phyloP scores from a whole-genome alignment of 2,329 filamentous ascomycete species.

The Gaeumannomyces sp. region DNA sequence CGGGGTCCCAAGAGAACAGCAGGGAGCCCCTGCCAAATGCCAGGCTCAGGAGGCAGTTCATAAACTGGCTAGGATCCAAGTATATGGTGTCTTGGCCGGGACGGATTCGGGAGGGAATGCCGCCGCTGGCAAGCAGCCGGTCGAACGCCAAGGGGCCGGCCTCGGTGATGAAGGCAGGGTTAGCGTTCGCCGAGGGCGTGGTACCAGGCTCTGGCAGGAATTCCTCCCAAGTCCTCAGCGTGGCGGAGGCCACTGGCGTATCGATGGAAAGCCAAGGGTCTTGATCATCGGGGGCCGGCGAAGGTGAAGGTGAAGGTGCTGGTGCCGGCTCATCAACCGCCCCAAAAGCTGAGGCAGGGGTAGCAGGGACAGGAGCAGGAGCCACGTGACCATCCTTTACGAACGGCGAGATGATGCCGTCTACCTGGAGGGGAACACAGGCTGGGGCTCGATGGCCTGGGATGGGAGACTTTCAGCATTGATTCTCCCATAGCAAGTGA shows the following conservation, averaged over 20 bases:
- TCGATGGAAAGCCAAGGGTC: slow-evolving; percentile 45
- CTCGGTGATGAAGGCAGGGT: slow-evolving; percentile 58
- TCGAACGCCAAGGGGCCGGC: slow-evolving; percentile 61
- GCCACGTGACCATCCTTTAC: slow-evolving; percentile 17
- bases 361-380: not conserved
- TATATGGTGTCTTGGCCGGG: slow-evolving; percentile 32
- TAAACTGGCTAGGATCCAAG: slow-evolving; percentile 43
- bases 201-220: slow-evolving; percentile 43
- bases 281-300: slow-evolving; percentile 13
- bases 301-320: no score
- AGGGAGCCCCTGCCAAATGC: slow-evolving; percentile 66
- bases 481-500: not conserved
- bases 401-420: slow-evolving; percentile 40
- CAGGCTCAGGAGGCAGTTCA: slow-evolving; percentile 55
- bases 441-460: slow-evolving; percentile 1
- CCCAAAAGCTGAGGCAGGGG: no score
- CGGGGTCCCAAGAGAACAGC: slow-evolving; percentile 58
- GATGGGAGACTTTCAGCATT: slow-evolving; percentile 7
- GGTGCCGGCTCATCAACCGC: no score
- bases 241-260: slow-evolving; percentile 18
- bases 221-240: slow-evolving; percentile 62
- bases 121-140: slow-evolving; percentile 42
- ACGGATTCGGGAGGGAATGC: slow-evolving; percentile 32
- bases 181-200: slow-evolving; percentile 23
- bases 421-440: slow-evolving; percentile 9